phyloP scores from a whole-genome alignment of 2,329 filamentous ascomycete genomes.

The Aspergillus tubingensis region DNA sequence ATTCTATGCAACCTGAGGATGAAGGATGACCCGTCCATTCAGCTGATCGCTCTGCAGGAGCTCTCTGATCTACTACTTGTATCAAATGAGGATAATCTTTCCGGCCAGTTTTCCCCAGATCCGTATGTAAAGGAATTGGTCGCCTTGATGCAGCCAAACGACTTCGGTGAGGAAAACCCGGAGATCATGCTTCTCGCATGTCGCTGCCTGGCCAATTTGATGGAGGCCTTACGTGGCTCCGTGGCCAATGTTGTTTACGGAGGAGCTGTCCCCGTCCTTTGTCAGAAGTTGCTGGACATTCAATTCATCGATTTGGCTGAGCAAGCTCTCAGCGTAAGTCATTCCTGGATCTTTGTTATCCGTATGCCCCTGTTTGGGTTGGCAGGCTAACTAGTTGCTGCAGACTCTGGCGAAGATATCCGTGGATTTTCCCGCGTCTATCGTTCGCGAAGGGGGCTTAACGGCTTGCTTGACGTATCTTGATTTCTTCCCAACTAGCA shows the following conservation, averaged over 20 bases:
- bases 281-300: conserved; percentile 92
- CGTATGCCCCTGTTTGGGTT: background rate
- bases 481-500: conserved; percentile 97
- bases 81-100: conserved; percentile 93
- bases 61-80: conserved; percentile 90
- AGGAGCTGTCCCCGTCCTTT: conserved; percentile 91
- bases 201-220: conserved; percentile 91
- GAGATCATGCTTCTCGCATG: conserved; percentile 98
- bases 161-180: conserved; percentile 84
- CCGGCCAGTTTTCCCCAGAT: conserved; percentile 92
- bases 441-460: conserved; percentile 91
- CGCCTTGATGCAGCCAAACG: conserved; percentile 84
- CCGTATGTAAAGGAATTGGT: conserved; percentile 95
- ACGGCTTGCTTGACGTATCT: conserved; percentile 95
- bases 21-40: conserved; percentile 81
- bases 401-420: conserved; percentile 95
- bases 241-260: conserved; percentile 96
- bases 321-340: conserved; percentile 78
- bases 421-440: conserved; percentile 89
- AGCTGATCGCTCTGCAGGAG: conserved; percentile 89
- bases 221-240: conserved; percentile 92
- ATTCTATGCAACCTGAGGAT: conserved; percentile 74
- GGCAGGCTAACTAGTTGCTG: conserved; percentile 5
- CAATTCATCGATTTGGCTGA: conserved; percentile 97
- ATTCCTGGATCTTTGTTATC: conserved; percentile 1